A percentile compares a stretch with the other conserved stretches of the same genome.
These are phyloP conservation scores for Naganishia cerealis DNA, from an alignment of 1,284 basidiomycete genomes.

Conservation along the genomic window DNA sequence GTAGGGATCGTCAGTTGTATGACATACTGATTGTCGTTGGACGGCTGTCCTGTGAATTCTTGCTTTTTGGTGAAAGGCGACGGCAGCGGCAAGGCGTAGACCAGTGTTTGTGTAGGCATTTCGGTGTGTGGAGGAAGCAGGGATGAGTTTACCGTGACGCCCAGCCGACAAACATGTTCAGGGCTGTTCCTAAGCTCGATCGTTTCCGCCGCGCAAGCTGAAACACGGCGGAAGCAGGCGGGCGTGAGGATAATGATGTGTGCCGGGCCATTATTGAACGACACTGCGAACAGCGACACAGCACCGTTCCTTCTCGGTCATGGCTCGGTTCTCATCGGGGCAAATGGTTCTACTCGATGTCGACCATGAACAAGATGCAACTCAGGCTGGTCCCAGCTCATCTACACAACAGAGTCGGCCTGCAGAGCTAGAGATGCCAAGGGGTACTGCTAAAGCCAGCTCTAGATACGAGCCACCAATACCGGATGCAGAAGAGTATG, in stretches of 20 bases:
- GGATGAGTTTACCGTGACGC: too few species aligned
- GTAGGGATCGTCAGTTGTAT: conserved; percentile 21
- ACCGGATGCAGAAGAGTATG: conserved; percentile 7
- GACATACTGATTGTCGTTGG: conserved; percentile 10
- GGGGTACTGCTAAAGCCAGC: background rate
- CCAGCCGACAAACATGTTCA: too few species aligned
- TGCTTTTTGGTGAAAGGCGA: conserved; percentile 15
- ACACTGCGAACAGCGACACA: too few species aligned
- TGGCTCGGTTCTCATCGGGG: background rate
- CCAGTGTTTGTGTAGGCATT: background rate
- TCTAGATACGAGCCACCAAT: background rate
- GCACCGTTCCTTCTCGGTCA: background rate
- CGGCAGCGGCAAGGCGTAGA: conserved; percentile 3
- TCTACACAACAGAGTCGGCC: background rate
- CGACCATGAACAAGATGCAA: background rate
- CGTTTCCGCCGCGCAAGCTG: background rate
- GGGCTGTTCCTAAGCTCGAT: too few species aligned
- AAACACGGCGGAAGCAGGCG: conserved; percentile 13
- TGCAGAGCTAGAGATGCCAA: background rate
- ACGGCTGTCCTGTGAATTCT: background rate
- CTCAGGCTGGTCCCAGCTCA: background rate
- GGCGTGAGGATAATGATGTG: too few species aligned
- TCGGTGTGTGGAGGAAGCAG: background rate
- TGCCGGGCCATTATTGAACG: too few species aligned
- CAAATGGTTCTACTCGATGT: background rate